These are phyloP conservation scores for Cladosporium oxysporum DNA, from an alignment of 2,329 filamentous ascomycete genomes.

Conservation along the genomic window DNA sequence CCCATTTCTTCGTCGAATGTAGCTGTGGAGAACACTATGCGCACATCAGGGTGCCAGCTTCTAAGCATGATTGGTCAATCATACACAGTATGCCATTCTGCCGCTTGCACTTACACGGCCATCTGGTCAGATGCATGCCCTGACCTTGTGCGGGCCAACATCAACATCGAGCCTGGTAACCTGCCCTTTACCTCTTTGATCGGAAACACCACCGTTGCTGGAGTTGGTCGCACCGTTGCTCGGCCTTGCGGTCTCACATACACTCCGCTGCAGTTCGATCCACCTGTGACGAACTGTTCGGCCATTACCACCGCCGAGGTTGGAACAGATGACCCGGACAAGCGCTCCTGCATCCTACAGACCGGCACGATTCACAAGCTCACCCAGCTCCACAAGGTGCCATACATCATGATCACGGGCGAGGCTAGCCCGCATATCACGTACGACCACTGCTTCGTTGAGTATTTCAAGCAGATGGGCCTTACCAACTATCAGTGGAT, in stretches of 20 bases:
- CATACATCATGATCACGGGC: conserved; percentile 53
- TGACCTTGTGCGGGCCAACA: conserved; percentile 49
- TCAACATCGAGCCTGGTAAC: conserved; percentile 57
- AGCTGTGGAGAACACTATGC: conserved; percentile 34
- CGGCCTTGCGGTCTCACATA: conserved; percentile 40
- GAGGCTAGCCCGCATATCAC: conserved; percentile 57
- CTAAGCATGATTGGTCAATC: conserved; percentile 35
- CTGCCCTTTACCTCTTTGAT: conserved; percentile 48
- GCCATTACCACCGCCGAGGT: conserved; percentile 32
- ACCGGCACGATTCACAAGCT: conserved; percentile 45
- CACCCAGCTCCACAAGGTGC: conserved; percentile 50
- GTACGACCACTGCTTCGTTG: conserved; percentile 58
- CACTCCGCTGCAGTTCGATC: conserved; percentile 38
- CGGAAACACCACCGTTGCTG: conserved; percentile 25
- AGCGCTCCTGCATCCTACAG: conserved; percentile 40
- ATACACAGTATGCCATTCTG: conserved; percentile 39
- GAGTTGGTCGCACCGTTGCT: conserved; percentile 22
- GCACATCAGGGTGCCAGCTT: conserved; percentile 35
- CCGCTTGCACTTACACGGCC: conserved; percentile 26
- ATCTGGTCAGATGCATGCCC: conserved; percentile 49
- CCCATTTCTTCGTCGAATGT: conserved; percentile 35
- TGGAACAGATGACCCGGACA: conserved; percentile 25
- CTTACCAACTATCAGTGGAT: conserved; percentile 46
- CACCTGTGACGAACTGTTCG: conserved; percentile 32
- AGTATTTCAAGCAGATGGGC: conserved; percentile 56